phyloP scores from a whole-genome alignment of 225 moss, liverwort and hornwort species.

The Sphagnum tenellum region DNA sequence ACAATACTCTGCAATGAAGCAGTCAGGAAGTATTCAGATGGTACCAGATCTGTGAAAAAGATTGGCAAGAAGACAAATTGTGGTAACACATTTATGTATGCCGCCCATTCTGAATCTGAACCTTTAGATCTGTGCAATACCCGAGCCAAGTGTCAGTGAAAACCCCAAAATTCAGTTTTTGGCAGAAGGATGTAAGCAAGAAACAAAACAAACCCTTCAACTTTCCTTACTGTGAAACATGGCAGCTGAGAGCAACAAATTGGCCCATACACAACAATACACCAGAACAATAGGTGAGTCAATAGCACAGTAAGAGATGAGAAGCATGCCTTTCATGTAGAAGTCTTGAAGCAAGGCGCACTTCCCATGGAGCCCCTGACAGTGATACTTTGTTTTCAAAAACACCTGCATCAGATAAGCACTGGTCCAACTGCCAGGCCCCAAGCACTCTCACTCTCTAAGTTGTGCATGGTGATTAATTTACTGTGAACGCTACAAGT shows the following conservation, averaged over 20 bases:
- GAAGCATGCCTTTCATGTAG: conserved; percentile 74
- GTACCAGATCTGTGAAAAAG: conserved; percentile 81
- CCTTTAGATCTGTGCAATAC: conserved; percentile 50
- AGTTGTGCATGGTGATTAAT: not conserved
- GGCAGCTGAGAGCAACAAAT: not conserved
- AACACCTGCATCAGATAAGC: conserved; percentile 49
- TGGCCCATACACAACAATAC: not conserved
- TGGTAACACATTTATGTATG: conserved; percentile 65
- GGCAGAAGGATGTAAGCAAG: no score
- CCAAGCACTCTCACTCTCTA: not conserved
- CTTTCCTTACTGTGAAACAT: no score
- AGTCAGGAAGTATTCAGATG: no score
- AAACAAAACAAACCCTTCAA: no score
- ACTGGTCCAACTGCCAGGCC: conserved; percentile 39
- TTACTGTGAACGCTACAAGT: not conserved
- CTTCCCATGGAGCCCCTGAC: conserved; percentile 78
- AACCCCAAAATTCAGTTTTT: not conserved
- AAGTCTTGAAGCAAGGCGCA: conserved; percentile 81
- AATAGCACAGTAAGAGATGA: conserved; percentile 9
- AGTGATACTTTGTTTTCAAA: conserved; percentile 35
- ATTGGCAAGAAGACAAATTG: conserved; percentile 64
- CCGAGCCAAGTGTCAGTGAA: not conserved
- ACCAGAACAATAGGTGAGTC: not conserved
- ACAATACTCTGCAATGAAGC: no score
- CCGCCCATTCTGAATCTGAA: conserved; percentile 46